Evolutionary conservation across 371 early-diverging fungal species (phyloP).

Genomic region (Actinomucor elegans): DNA sequence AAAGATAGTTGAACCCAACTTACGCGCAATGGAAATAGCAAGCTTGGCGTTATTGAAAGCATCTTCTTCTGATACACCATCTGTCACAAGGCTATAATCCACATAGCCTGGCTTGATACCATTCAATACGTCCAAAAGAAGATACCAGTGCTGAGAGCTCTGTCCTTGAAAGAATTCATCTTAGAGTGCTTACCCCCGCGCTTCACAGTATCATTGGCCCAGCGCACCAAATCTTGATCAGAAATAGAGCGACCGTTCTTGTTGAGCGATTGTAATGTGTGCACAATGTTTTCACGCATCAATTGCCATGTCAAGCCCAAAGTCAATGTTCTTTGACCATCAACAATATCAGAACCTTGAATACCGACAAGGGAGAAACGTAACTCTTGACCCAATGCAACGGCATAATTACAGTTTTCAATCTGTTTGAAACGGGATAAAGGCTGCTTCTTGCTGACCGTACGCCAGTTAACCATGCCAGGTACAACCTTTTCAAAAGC

Average conservation of each 20-base stretch:
- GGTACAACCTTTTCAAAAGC: constrained; percentile 92
- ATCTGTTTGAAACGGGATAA: constrained; percentile 91
- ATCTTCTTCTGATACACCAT: constrained; percentile 77
- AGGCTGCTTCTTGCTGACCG: constrained; percentile 74
- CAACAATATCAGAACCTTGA: constrained; percentile 93
- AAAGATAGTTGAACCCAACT: constrained; percentile 94
- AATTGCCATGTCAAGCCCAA: constrained; percentile 93
- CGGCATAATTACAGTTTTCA: constrained; percentile 94
- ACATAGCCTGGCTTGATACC: constrained; percentile 90
- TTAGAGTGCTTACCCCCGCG: constrained; percentile 66
- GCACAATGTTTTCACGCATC: constrained; percentile 95
- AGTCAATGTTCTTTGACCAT: constrained; percentile 86
- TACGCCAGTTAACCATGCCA: constrained; percentile 88
- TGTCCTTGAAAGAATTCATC: constrained; percentile 86
- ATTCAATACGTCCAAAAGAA: constrained; percentile 93
- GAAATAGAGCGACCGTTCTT: constrained; percentile 81
- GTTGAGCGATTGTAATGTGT: constrained; percentile 84
- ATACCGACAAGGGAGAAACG: constrained; percentile 92
- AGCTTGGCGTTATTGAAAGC: constrained; percentile 87
- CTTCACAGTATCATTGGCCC: constrained; percentile 88
- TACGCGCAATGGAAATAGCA: constrained; percentile 94
- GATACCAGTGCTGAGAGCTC: constrained; percentile 70
- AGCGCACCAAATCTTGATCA: constrained; percentile 87
- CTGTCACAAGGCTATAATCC: constrained; percentile 83
- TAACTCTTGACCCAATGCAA: constrained; percentile 82